A percentile compares a stretch with the other conserved stretches of the same genome.
Conservation (phyloP, 75 land plant species). For the Sequoiadendron giganteum region DNA sequence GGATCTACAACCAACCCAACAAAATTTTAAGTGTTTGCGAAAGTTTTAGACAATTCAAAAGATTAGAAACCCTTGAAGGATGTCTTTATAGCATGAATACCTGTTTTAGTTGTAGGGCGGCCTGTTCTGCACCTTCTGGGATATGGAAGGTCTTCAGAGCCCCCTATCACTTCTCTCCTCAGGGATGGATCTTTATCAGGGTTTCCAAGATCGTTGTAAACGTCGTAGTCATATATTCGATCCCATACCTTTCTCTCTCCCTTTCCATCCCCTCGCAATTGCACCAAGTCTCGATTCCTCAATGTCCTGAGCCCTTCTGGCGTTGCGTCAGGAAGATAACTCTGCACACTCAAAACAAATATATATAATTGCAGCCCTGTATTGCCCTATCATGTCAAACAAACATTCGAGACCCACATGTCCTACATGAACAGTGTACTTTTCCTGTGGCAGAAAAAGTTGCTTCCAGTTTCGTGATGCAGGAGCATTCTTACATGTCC, state of each 20-base stretch:
- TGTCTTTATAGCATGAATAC: constrained; percentile 10
- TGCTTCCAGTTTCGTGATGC: too few relatives aligned
- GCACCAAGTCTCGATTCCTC: constrained; percentile 36
- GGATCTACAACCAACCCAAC: constrained; percentile 17
- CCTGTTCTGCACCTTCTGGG: constrained; percentile 70
- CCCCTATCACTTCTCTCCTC: constrained; percentile 46
- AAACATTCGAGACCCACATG: too few relatives aligned
- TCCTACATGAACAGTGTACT: too few relatives aligned
- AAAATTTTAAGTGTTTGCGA: neutral
- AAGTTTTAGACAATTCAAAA: neutral
- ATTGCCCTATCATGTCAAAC: too few relatives aligned
- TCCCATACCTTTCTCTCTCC: constrained; percentile 39
- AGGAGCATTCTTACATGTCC: too few relatives aligned
- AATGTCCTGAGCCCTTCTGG: constrained; percentile 34
- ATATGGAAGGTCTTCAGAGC: constrained; percentile 49
- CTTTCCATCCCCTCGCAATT: constrained; percentile 39
- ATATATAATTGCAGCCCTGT: too few relatives aligned
- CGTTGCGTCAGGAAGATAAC: constrained; percentile 37
- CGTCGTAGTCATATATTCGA: constrained; percentile 66
- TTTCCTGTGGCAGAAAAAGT: too few relatives aligned
- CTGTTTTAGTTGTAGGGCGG: constrained; percentile 39
- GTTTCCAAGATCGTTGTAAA: constrained; percentile 68
- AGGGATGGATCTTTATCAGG: constrained; percentile 31
- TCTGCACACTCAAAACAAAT: constrained; percentile 11
- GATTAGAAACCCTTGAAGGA: neutral